Percentiles rank a stretch among this genome's conserved stretches.
These are phyloP conservation scores for Beauveria medogensis DNA, from an alignment of 2,329 filamentous ascomycete species.

Conservation along the genomic window DNA sequence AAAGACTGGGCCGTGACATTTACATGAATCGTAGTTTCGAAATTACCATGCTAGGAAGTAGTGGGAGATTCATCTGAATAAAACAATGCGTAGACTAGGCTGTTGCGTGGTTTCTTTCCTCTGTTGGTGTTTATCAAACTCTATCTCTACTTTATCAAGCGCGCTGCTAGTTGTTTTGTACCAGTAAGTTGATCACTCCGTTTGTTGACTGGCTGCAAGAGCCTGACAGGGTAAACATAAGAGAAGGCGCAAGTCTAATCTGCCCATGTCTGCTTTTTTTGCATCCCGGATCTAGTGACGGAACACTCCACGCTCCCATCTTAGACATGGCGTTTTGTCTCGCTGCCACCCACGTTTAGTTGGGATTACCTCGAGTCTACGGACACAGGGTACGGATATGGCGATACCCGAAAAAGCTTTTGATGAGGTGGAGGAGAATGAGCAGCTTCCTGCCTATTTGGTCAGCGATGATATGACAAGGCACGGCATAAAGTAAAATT, in stretches of 20 bases:
- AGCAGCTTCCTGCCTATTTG: not conserved
- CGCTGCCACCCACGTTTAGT: not conserved
- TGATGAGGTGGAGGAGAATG: not conserved
- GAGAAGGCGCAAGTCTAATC: no score
- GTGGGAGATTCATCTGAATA: not conserved
- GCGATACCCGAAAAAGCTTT: not conserved
- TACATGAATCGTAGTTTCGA: no score
- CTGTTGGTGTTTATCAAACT: not conserved
- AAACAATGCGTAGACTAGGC: not conserved
- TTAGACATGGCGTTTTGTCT: slow-evolving; percentile 10
- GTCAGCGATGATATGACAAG: not conserved
- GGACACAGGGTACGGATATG: no score
- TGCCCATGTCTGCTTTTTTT: not conserved
- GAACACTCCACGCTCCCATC: not conserved
- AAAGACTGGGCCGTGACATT: no score
- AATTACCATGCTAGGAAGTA: not conserved
- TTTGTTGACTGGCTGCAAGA: no score
- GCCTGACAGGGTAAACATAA: no score
- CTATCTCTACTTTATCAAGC: not conserved
- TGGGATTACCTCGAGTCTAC: no score
- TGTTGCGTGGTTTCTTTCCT: not conserved
- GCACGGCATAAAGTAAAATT: not conserved
- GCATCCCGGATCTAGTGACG: no score
- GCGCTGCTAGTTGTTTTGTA: no score
- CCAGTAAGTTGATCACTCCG: no score